Base-by-base conservation (phyloP, 1,139 yeast species). In the Nakaseomyces kungkrabaensis region DNA sequence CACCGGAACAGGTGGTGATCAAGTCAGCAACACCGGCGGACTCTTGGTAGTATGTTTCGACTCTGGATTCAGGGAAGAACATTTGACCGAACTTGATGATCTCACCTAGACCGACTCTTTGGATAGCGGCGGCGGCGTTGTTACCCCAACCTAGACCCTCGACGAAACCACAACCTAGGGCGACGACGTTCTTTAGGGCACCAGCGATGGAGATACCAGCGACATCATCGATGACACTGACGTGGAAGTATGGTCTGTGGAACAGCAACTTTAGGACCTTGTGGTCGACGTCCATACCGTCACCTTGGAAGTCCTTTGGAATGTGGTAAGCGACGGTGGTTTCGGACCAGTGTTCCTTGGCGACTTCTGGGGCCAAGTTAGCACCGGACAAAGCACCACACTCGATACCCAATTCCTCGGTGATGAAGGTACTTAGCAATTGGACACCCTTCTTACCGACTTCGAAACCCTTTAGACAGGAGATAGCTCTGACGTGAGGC, bases 141-240 rank as follows among this genome's bases (percentile, higher is more conserved):
- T 88, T 95, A 66, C 97, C 97, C 97, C 97, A 90, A 51, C 95
- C 96, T 54, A 85, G 77, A 58, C 97, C 97, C 70, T 87, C 95
- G 55, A 89, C 96, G 66, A 89, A 85, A 49, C 97, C 97, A 51
- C 94, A 96, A 51, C 94, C 89, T 63, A 87, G 76, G 48, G 97
- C 97, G 58, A 89, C 87, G 38, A 90, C 89, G 71, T 90, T 90
- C 73, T 90, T 90, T 68, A 90, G 76, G 4, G 97, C 97, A 62
- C 97, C 97, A 43, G 96, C 95, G 57, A 90, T 78, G 13, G 95
- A 85, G 51, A 89, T 89, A 64, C 97, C 97, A 32, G 90, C 90
- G 51, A 89, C 90, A 66, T 90, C 97, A 54, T 82, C 80, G 52
- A 86, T 78, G 50, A 89, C 92, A 62, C 82, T 77, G 47, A 89